Evolutionary conservation across 305 asterid genomes (phyloP).

Genomic region (Plantago lanceolata): DNA sequence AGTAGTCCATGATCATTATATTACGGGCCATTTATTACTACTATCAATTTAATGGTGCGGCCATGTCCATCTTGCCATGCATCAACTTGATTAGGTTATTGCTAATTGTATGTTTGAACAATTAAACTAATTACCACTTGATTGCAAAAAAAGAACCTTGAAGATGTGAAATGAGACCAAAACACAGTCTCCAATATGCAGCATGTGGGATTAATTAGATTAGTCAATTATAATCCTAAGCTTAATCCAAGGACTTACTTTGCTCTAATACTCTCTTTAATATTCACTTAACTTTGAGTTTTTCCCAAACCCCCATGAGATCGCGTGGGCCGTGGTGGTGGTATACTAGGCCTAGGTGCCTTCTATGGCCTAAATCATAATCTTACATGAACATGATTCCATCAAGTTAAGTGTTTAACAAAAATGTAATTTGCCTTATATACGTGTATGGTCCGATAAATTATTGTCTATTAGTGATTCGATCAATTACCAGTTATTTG

Average conservation of each 20-base stretch:
- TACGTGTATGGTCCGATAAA: too few relatives aligned
- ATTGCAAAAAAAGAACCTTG: constrained; percentile 23
- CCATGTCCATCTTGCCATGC: not conserved
- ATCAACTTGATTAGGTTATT: not conserved
- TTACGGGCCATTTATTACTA: too few relatives aligned
- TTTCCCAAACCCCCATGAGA: constrained; percentile 28
- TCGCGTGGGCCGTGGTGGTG: constrained; percentile 20
- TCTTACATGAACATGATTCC: too few relatives aligned
- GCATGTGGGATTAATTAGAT: constrained; percentile 40
- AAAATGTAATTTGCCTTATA: too few relatives aligned
- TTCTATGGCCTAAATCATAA: too few relatives aligned
- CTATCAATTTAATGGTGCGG: not conserved
- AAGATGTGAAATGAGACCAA: constrained; percentile 27
- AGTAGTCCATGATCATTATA: too few relatives aligned
- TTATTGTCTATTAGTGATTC: too few relatives aligned
- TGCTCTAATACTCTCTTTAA: constrained; percentile 20
- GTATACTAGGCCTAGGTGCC: constrained; percentile 1
- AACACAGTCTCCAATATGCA: constrained; percentile 47
- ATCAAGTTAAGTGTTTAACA: too few relatives aligned
- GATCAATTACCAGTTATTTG: too few relatives aligned
- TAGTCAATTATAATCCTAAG: constrained; percentile 29
- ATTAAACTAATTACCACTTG: constrained; percentile 19
- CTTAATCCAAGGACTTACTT: constrained; percentile 36
- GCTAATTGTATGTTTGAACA: not conserved
- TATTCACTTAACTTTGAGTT: constrained; percentile 14